Evolutionary conservation across 164 flowering plant species (phyloP).

Genomic region (Nymphaea colorata): DNA sequence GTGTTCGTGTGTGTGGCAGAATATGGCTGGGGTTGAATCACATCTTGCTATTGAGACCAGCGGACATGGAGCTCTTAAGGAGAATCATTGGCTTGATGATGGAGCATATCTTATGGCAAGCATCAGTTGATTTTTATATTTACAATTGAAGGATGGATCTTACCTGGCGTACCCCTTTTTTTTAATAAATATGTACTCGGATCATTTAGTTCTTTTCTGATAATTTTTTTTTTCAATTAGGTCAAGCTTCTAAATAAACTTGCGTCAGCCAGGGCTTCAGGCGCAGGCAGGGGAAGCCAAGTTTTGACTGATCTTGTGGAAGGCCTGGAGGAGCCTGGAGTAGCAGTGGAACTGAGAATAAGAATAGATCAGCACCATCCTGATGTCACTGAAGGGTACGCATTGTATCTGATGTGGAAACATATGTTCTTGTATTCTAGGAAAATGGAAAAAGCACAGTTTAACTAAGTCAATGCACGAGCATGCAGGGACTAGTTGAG

Average conservation of each 20-base stretch:
- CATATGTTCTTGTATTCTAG: not conserved
- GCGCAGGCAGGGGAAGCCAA: slow-evolving; percentile 67
- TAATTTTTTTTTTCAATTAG: slow-evolving; percentile 17
- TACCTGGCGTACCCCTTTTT: too few species aligned
- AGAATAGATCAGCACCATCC: slow-evolving; percentile 77
- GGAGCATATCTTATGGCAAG: slow-evolving; percentile 96
- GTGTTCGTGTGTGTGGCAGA: slow-evolving; percentile 29
- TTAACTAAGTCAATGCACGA: too few species aligned
- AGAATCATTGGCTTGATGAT: slow-evolving; percentile 98
- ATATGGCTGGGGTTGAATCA: slow-evolving; percentile 83
- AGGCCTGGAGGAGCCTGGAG: slow-evolving; percentile 75
- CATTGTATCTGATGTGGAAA: not conserved
- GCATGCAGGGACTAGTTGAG: too few species aligned
- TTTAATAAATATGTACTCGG: not conserved
- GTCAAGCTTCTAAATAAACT: slow-evolving; percentile 92
- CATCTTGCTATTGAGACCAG: slow-evolving; percentile 98
- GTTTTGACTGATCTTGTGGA: slow-evolving; percentile 81
- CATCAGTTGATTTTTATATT: not conserved
- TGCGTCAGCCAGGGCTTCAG: slow-evolving; percentile 83
- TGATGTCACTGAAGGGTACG: slow-evolving; percentile 87
- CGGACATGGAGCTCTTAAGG: slow-evolving; percentile 99
- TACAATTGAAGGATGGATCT: not conserved
- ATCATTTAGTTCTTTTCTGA: not conserved
- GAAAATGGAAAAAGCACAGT: not conserved
- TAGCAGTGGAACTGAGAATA: slow-evolving; percentile 73